These are phyloP conservation scores for Aspergillus costaricaensis DNA, from an alignment of 2,329 filamentous ascomycete species.

Conservation along the genomic window DNA sequence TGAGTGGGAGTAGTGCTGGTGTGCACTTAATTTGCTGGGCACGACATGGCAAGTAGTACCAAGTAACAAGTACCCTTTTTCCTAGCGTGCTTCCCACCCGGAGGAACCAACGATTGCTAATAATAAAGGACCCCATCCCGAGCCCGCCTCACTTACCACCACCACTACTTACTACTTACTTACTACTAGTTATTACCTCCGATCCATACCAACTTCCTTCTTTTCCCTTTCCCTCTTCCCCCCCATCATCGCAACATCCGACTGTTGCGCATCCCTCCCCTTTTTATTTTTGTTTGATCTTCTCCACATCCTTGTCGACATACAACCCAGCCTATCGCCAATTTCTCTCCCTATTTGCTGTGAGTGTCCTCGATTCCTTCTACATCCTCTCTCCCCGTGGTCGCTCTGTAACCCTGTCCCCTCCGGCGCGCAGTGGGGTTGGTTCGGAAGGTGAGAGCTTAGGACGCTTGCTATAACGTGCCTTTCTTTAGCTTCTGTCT, in stretches of 20 bases:
- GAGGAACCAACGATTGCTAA: background rate
- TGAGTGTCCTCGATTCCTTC: background rate
- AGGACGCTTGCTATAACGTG: constrained; percentile 1
- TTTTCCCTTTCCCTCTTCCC: background rate
- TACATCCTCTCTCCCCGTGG: background rate
- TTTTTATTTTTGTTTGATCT: too few species aligned
- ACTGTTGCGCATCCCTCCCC: background rate
- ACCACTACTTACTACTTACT: background rate
- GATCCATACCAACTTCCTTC: background rate
- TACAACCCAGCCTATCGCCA: background rate
- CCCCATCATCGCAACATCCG: background rate
- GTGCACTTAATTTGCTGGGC: too few species aligned
- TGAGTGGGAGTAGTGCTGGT: too few species aligned
- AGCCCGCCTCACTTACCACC: background rate
- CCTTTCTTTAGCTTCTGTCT: background rate
- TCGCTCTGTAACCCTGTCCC: background rate
- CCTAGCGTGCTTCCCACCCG: background rate
- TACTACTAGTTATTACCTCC: background rate
- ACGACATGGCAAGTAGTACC: too few species aligned
- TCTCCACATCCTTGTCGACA: background rate
- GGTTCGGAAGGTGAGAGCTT: background rate
- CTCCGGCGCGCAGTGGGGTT: constrained; percentile 6
- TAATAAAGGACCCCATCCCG: constrained; percentile 3
- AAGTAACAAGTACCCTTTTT: background rate
- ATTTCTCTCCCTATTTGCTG: background rate